phyloP scores from a whole-genome alignment of 345 rosid genomes.

The Chamaenerion angustifolium region DNA sequence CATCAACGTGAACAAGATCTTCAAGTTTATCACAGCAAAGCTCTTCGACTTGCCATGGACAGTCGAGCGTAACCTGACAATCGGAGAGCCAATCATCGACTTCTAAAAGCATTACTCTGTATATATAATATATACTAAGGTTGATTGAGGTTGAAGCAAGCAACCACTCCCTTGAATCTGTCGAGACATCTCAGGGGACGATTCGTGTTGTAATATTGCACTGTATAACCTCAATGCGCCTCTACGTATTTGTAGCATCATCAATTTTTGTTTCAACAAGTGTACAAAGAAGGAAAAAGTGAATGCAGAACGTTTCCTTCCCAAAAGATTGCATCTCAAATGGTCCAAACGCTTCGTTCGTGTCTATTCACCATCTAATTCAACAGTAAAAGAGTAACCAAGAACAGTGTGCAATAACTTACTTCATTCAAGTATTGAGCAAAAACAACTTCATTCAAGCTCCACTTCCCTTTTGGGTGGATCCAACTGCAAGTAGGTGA shows the following conservation, averaged over 20 bases:
- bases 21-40: constrained; percentile 90
- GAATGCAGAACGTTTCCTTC: too few relatives aligned
- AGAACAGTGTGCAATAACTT: too few relatives aligned
- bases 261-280: background rate
- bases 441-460: constrained; percentile 32
- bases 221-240: background rate
- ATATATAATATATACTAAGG: background rate
- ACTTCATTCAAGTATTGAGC: too few relatives aligned
- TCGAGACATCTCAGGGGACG: background rate
- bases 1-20: constrained; percentile 87
- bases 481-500: constrained; percentile 63
- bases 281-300: background rate
- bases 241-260: background rate
- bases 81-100: constrained; percentile 87
- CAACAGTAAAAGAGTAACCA: too few relatives aligned
- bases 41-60: constrained; percentile 83
- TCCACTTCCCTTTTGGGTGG: constrained; percentile 67
- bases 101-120: constrained; percentile 17
- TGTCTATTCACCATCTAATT: too few relatives aligned
- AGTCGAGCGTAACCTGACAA: constrained; percentile 64
- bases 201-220: constrained; percentile 8
- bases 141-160: background rate
- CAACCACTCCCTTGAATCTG: constrained; percentile 8
- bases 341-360: too few relatives aligned
- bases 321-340: too few relatives aligned